Evolutionary conservation across 1,284 basidiomycete species (phyloP).

Genomic region (Trichosporon ovoides): DNA sequence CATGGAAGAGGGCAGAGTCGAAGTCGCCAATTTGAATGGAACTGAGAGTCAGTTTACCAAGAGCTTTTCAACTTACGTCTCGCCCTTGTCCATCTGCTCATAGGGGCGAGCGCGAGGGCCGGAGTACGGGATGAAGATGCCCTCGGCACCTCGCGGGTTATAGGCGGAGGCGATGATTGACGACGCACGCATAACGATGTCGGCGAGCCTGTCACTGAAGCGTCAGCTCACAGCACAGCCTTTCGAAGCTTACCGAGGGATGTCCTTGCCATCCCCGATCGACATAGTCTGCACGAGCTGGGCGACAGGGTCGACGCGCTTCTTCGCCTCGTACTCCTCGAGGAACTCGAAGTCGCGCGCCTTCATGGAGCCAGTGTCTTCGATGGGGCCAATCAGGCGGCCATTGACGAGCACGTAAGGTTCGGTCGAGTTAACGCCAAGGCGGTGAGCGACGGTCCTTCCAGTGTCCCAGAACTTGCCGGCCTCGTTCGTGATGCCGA

Average conservation of each 20-base stretch:
- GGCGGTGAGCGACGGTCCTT: conserved; percentile 23
- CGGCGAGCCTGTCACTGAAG: conserved; percentile 56
- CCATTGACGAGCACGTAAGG: conserved; percentile 71
- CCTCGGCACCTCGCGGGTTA: conserved; percentile 63
- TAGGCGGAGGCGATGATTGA: conserved; percentile 63
- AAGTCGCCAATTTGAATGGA: conserved; percentile 66
- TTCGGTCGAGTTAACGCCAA: conserved; percentile 59
- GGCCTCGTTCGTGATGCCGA: conserved; percentile 30
- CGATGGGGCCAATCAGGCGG: conserved; percentile 63
- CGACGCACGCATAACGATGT: conserved; percentile 60
- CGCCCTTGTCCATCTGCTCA: conserved; percentile 56
- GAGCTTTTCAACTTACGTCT: conserved; percentile 56
- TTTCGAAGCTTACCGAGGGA: conserved; percentile 52
- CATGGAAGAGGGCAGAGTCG: conserved; percentile 61
- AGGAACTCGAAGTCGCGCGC: conserved; percentile 64
- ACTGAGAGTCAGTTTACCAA: conserved; percentile 45
- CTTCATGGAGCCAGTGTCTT: conserved; percentile 54
- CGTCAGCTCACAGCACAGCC: conserved; percentile 8
- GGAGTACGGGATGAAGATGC: conserved; percentile 61
- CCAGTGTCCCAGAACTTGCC: conserved; percentile 41
- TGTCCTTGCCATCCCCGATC: conserved; percentile 47
- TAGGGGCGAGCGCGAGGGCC: conserved; percentile 56
- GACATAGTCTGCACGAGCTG: conserved; percentile 58
- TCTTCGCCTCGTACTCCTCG: conserved; percentile 64
- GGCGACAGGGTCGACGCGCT: conserved; percentile 63